Conservation (phyloP, 306 rosid species). For the Rosa rugosa region DNA sequence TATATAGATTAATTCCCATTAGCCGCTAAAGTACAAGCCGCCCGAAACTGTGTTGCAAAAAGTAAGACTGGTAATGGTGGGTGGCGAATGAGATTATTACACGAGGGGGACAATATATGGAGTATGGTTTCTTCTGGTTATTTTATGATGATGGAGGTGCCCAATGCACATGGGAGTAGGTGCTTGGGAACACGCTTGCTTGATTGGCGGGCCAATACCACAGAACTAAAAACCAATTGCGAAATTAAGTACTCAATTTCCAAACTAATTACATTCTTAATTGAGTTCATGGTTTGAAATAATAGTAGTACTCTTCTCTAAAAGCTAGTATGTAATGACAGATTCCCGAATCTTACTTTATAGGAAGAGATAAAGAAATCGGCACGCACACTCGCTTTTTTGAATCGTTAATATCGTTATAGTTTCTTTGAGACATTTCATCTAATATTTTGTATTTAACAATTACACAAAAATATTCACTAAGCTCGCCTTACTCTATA, state of each 20-base stretch:
- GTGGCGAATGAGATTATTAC: slow-evolving; percentile 30
- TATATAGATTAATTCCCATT: slow-evolving; percentile 6
- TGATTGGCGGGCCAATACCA: slow-evolving; percentile 58
- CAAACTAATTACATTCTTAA: neutral
- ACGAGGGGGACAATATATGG: slow-evolving; percentile 37
- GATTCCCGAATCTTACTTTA: neutral
- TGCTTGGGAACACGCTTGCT: slow-evolving; percentile 55
- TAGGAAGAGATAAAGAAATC: neutral
- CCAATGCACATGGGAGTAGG: slow-evolving; percentile 77
- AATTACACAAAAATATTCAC: no score
- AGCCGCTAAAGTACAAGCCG: slow-evolving; percentile 44
- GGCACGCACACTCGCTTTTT: neutral
- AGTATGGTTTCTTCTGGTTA: slow-evolving; percentile 32
- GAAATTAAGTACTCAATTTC: neutral
- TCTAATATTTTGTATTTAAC: no score
- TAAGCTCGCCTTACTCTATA: no score
- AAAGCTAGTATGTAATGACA: neutral
- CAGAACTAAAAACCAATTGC: slow-evolving; percentile 14
- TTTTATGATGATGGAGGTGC: slow-evolving; percentile 30
- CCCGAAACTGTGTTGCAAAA: slow-evolving; percentile 32
- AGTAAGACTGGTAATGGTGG: slow-evolving; percentile 17
- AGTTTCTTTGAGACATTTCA: no score
- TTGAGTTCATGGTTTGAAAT: neutral
- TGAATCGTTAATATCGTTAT: no score
- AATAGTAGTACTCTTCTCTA: neutral